phyloP scores from a whole-genome alignment of 805 yeast species.

The Saturnispora sanitii region DNA sequence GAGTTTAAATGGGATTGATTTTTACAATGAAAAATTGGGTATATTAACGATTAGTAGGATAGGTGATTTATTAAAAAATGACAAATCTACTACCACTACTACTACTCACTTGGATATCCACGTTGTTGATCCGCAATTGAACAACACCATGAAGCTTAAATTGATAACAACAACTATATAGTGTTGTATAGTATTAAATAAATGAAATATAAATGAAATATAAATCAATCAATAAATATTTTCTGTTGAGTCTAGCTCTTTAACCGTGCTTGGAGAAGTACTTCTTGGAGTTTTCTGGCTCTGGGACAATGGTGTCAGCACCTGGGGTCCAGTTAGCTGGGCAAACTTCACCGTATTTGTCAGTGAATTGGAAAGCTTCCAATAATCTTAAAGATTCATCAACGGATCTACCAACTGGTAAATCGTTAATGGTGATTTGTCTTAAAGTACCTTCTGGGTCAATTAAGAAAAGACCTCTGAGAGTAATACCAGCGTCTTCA shows the following conservation, averaged over 20 bases:
- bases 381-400: constrained; percentile 96
- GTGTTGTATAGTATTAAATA: no score
- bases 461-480: constrained; percentile 96
- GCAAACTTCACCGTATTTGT: constrained; percentile 98
- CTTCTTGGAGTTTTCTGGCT: constrained; percentile 65
- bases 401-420: constrained; percentile 98
- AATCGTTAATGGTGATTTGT: constrained; percentile 96
- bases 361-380: constrained; percentile 99
- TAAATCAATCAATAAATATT: no score
- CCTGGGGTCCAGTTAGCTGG: constrained; percentile 99
- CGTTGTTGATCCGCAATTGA: constrained; percentile 14
- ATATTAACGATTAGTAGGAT: no score
- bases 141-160: constrained; percentile 9
- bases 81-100: no score
- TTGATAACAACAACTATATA: no score
- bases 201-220: background rate
- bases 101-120: background rate
- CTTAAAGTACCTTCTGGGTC: constrained; percentile 93
- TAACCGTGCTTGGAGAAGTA: constrained; percentile 50
- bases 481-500: constrained; percentile 93
- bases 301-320: constrained; percentile 83
- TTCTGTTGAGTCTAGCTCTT: no score
- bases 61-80: no score
- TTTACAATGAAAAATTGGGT: constrained; percentile 18
- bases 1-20: constrained; percentile 17